Evolutionary conservation across 2,329 filamentous ascomycete genomes (phyloP).

Genomic region (Pseudopithomyces chartarum): DNA sequence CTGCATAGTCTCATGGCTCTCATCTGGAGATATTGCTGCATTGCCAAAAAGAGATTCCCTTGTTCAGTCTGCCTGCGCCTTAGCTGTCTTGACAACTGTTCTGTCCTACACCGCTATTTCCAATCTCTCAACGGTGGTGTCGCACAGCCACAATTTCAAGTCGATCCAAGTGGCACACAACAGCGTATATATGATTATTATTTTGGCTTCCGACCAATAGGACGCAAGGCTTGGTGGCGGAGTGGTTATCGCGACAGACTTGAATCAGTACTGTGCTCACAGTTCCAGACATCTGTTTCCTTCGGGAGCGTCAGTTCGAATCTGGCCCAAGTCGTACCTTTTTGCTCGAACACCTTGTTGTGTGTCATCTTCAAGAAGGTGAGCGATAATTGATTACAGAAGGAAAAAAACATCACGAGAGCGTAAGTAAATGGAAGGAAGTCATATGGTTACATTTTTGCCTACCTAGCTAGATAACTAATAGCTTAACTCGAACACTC

Average conservation of each 20-base stretch:
- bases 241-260: conserved; percentile 40
- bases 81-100: no score
- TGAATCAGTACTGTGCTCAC: conserved; percentile 31
- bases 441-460: not conserved
- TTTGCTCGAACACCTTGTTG: conserved; percentile 4
- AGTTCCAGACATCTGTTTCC: conserved; percentile 36
- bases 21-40: no score
- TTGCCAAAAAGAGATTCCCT: not conserved
- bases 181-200: not conserved
- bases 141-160: no score
- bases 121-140: not conserved
- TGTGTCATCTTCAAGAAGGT: no score
- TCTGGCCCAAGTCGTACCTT: conserved; percentile 38
- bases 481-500: not conserved
- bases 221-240: conserved; percentile 34
- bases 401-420: no score
- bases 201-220: not conserved
- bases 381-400: no score
- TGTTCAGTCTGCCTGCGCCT: no score
- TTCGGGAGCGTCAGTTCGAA: conserved; percentile 44
- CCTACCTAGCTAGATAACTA: not conserved
- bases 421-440: not conserved
- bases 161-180: no score
- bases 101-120: not conserved
- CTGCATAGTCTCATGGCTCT: no score